Evolutionary conservation across 495 filamentous ascomycete species (phyloP), one percentile per base, ranked within the genome.

Genomic region (Penicillium atrosanguineum): DNA sequence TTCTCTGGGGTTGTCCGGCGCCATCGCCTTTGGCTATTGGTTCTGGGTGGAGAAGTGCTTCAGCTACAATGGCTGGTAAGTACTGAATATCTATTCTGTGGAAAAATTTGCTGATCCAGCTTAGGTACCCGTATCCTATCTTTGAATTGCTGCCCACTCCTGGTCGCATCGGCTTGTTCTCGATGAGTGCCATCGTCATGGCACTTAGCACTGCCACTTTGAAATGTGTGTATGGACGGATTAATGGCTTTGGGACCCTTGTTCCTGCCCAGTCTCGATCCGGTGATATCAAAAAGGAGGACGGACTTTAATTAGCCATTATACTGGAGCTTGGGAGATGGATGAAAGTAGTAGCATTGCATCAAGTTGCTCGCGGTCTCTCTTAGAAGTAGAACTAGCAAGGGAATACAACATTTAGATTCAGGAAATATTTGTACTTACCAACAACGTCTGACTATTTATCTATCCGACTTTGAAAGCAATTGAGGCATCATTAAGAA

Each of bases 21-120:
- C 62, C 16, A 72, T 95, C 52, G 89, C 89, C 2, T 81, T 90
- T 48, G 69, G 74, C 14, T 96, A 96, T 69, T 96, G 89, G 89
- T 80, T 86, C 51, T 95, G 91, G 91, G 81, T 95, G 7, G 90
- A 96, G 65, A 78, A 79, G 21, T 95, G 90, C 72, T 90, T 84
- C 60, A 58, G 71, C 16, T 71, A 80, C 47, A 95, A 95, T 59
- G 88, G 89, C 63, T 91, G 83, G 83, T 87, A 65, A 63, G 81
- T 66, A 0, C 26, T 16, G 14, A 23, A 49, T 23, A 19, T 23
- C 0, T 28, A 20, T 52, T 44, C 51, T 34, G n/a, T 19, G 5
- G 20, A 40, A 47, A 57, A 1, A 38, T 16, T 62, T 67, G 51
- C 69, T 61, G 18, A 57, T 38, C 15, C 23, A 20, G n/a, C 44